These are phyloP conservation scores for Ustilago trichophora DNA, from an alignment of 1,284 basidiomycete genomes.

Conservation along the genomic window DNA sequence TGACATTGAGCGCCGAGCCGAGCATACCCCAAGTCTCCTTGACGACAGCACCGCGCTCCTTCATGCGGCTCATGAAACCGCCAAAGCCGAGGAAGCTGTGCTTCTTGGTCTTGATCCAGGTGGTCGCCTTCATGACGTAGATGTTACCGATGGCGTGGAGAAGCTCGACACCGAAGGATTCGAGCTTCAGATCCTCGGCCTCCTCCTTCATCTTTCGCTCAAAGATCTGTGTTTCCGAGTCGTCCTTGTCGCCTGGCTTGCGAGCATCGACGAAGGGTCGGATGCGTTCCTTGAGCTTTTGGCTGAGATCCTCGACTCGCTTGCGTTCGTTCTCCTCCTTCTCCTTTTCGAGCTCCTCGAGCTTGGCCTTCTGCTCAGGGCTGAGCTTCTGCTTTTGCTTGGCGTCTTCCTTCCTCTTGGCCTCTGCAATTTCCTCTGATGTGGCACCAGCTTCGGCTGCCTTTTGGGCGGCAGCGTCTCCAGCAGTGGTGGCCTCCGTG, in stretches of 20 bases:
- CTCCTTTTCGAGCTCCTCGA: constrained; percentile 64
- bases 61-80: constrained; percentile 91
- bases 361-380: constrained; percentile 75
- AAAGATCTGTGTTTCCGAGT: constrained; percentile 75
- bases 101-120: constrained; percentile 78
- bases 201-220: constrained; percentile 82
- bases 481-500: constrained; percentile 28
- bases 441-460: constrained; percentile 57
- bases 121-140: constrained; percentile 91
- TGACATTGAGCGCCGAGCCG: constrained; percentile 72
- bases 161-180: constrained; percentile 97
- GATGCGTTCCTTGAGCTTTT: constrained; percentile 66
- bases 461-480: constrained; percentile 56
- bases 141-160: constrained; percentile 71
- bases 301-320: constrained; percentile 59
- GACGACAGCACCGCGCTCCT: constrained; percentile 86
- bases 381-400: constrained; percentile 72
- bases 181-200: constrained; percentile 94
- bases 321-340: constrained; percentile 64
- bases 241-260: constrained; percentile 83
- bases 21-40: constrained; percentile 67
- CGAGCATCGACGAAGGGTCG: constrained; percentile 72
- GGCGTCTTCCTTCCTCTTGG: constrained; percentile 69
- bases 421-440: constrained; percentile 38
- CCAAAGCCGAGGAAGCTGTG: constrained; percentile 83